These are phyloP conservation scores for Ascochyta rabiei DNA, from an alignment of 2,329 filamentous ascomycete genomes.

Conservation along the genomic window DNA sequence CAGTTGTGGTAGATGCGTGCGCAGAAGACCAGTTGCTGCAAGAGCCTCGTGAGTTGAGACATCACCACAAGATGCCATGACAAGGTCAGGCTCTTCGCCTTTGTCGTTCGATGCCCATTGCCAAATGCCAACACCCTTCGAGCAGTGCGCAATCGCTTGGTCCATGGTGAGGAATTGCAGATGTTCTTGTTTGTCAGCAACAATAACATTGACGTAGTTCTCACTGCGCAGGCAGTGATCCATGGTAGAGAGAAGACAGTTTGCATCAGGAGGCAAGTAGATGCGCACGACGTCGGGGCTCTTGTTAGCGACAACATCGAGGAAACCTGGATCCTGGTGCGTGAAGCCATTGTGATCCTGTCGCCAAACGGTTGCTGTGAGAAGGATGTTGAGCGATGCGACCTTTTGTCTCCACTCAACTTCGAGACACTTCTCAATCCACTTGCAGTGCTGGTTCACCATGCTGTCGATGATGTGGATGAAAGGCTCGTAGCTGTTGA, in stretches of 20 bases:
- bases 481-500: constrained; percentile 84
- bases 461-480: constrained; percentile 84
- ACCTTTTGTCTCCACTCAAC: constrained; percentile 77
- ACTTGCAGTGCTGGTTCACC: constrained; percentile 87
- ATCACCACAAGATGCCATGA: constrained; percentile 79
- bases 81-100: constrained; percentile 70
- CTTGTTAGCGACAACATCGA: constrained; percentile 81
- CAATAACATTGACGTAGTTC: constrained; percentile 83
- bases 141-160: constrained; percentile 74
- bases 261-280: constrained; percentile 80
- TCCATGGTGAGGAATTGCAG: constrained; percentile 78
- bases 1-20: constrained; percentile 72
- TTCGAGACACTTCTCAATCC: constrained; percentile 81
- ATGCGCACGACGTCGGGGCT: constrained; percentile 80
- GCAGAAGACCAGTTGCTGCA: constrained; percentile 74
- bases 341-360: constrained; percentile 87
- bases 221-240: constrained; percentile 74
- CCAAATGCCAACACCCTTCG: constrained; percentile 80
- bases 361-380: constrained; percentile 79
- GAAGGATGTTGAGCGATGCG: constrained; percentile 77
- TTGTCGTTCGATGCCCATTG: constrained; percentile 75
- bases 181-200: constrained; percentile 80
- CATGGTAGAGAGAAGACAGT: constrained; percentile 76
- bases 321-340: constrained; percentile 80
- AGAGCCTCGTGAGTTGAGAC: constrained; percentile 75